Percentiles rank a stretch among this genome's conserved stretches.
phyloP scores from a whole-genome alignment of 139 green algal genomes.

The Volvox africanus region DNA sequence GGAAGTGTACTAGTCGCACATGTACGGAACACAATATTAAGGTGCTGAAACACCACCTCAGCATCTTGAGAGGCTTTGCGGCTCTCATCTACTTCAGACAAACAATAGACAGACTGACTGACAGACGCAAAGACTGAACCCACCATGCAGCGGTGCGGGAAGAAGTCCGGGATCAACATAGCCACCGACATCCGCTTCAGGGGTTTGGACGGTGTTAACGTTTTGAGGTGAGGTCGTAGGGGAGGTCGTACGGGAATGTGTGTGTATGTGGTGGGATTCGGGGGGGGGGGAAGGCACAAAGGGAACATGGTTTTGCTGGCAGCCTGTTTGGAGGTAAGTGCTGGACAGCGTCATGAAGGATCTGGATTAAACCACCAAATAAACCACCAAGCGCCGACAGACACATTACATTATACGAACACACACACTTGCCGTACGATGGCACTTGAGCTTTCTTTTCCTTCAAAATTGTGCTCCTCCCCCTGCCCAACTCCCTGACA shows the following conservation, averaged over 20 bases:
- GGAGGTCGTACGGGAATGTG: too few relatives aligned
- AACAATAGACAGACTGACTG: too few relatives aligned
- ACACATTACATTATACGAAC: not conserved
- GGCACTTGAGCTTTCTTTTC: not conserved
- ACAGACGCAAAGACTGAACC: not conserved
- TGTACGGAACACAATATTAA: too few relatives aligned
- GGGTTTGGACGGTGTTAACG: not conserved
- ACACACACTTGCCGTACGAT: not conserved
- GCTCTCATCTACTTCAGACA: too few relatives aligned
- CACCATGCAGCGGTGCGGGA: conserved; percentile 15
- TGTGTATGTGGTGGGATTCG: too few relatives aligned
- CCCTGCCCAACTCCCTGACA: too few relatives aligned
- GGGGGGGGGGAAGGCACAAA: not conserved
- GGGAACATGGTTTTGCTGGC: not conserved
- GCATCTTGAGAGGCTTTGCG: too few relatives aligned
- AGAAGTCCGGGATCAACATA: not conserved
- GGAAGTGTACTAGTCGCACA: too few relatives aligned
- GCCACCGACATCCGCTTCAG: not conserved
- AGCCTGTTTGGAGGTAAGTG: not conserved
- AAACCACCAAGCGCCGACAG: not conserved
- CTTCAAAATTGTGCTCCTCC: too few relatives aligned
- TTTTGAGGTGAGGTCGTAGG: too few relatives aligned
- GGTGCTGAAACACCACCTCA: too few relatives aligned
- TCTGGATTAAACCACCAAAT: not conserved
- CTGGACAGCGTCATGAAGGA: too few relatives aligned